These are phyloP conservation scores for Protostelium mycophagum DNA, from an alignment of 78 protist genomes.

Conservation along the genomic window DNA sequence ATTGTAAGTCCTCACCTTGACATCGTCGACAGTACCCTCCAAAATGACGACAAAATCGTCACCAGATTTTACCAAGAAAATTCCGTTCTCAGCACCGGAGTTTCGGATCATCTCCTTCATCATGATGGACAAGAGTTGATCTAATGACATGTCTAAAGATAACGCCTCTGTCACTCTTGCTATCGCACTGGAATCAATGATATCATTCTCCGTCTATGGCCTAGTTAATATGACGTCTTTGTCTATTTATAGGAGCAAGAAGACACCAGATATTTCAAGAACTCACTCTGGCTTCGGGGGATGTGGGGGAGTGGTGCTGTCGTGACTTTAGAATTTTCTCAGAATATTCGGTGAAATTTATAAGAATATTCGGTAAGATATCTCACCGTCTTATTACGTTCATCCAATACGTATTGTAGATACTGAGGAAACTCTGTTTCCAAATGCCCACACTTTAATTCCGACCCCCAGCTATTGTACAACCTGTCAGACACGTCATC, in stretches of 20 bases:
- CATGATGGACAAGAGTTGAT: neutral
- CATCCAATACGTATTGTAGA: neutral
- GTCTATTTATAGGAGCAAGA: too few species aligned
- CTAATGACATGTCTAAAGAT: neutral
- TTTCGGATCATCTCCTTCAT: neutral
- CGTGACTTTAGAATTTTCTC: too few species aligned
- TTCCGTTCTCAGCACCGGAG: neutral
- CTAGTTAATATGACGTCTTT: too few species aligned
- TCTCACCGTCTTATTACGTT: neutral
- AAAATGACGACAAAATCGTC: neutral
- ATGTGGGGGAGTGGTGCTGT: too few species aligned
- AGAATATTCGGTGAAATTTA: too few species aligned
- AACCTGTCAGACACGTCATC: neutral
- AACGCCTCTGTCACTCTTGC: neutral
- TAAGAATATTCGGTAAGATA: neutral
- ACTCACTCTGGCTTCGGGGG: neutral
- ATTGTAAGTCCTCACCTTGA: conserved; percentile 1
- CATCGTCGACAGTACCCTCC: neutral
- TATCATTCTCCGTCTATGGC: neutral
- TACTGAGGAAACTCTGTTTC: neutral
- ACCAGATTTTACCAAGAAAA: neutral
- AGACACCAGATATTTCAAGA: neutral
- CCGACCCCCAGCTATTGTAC: neutral
- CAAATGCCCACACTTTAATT: neutral
- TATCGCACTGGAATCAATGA: neutral